These are phyloP conservation scores for Coniferiporia weirii DNA, from an alignment of 1,284 basidiomycete species.

Conservation along the genomic window DNA sequence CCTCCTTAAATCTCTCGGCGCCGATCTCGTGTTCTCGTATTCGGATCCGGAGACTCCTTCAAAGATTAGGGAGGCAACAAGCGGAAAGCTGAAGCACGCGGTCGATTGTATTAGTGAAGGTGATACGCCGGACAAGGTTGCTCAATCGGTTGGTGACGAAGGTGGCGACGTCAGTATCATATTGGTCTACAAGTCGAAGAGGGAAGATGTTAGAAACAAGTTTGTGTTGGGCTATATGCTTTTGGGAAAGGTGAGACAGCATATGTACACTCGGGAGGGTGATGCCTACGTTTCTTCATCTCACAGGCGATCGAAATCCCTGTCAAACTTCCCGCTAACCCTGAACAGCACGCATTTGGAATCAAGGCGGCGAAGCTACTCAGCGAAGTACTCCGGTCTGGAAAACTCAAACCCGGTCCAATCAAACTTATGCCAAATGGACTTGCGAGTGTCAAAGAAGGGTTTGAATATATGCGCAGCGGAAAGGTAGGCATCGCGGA, in stretches of 20 bases:
- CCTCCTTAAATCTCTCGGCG: conserved; percentile 30
- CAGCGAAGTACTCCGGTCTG: conserved; percentile 18
- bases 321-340: conserved; percentile 17
- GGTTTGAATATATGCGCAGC: conserved; percentile 12
- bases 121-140: conserved; percentile 18
- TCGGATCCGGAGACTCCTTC: conserved; percentile 5
- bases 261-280: not conserved
- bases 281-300: not conserved
- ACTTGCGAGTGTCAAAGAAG: conserved; percentile 18
- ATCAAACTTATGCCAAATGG: conserved; percentile 21
- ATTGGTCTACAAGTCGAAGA: conserved; percentile 1
- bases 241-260: conserved; percentile 7
- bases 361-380: conserved; percentile 19
- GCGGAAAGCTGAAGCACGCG: conserved; percentile 18
- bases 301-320: not conserved
- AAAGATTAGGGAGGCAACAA: conserved; percentile 20
- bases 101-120: conserved; percentile 23
- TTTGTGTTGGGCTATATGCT: conserved; percentile 27
- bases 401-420: conserved; percentile 21
- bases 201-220: conserved; percentile 11
- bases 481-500: conserved; percentile 9
- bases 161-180: conserved; percentile 3
- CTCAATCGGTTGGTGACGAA: conserved; percentile 3
- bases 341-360: conserved; percentile 22
- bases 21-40: conserved; percentile 26